Evolutionary conservation across 371 early-diverging fungal genomes (phyloP).

Genomic region (Rhizopus arrhizus): DNA sequence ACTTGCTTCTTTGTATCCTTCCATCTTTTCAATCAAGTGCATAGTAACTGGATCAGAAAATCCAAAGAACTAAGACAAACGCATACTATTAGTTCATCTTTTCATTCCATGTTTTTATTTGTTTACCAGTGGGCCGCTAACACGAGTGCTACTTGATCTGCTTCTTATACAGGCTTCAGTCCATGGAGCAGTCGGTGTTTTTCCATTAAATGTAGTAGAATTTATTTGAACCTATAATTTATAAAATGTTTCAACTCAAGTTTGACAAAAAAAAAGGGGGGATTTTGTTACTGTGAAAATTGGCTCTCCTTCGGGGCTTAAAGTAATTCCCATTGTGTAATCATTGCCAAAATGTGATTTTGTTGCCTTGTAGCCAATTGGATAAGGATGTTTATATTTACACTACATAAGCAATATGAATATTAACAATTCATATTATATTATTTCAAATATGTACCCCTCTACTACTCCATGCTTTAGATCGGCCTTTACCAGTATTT

Average conservation of each 20-base stretch:
- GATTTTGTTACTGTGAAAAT: slow-evolving; percentile 40
- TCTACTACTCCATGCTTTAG: slow-evolving; percentile 50
- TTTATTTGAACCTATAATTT: slow-evolving; percentile 32
- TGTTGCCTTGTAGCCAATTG: slow-evolving; percentile 58
- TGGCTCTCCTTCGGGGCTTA: slow-evolving; percentile 40
- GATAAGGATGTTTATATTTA: slow-evolving; percentile 60
- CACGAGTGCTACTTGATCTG: slow-evolving; percentile 48
- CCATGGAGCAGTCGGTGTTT: slow-evolving; percentile 62
- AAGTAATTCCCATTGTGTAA: slow-evolving; percentile 57
- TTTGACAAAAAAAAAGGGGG: background rate
- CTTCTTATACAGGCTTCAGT: slow-evolving; percentile 57
- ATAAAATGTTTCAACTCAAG: background rate
- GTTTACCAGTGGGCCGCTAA: slow-evolving; percentile 55
- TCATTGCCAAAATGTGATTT: slow-evolving; percentile 56
- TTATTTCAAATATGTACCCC: slow-evolving; percentile 26
- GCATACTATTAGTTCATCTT: too few species aligned
- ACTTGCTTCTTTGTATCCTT: slow-evolving; percentile 36
- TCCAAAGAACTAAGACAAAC: slow-evolving; percentile 41
- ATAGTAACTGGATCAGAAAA: slow-evolving; percentile 55
- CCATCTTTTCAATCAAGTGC: slow-evolving; percentile 39
- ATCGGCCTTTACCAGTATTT: slow-evolving; percentile 36
- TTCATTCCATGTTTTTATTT: background rate
- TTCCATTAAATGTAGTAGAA: slow-evolving; percentile 42
- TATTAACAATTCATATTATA: background rate
- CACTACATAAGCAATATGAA: slow-evolving; percentile 33